These are phyloP conservation scores for Alternaria panax DNA, from an alignment of 2,329 filamentous ascomycete genomes.

Conservation along the genomic window DNA sequence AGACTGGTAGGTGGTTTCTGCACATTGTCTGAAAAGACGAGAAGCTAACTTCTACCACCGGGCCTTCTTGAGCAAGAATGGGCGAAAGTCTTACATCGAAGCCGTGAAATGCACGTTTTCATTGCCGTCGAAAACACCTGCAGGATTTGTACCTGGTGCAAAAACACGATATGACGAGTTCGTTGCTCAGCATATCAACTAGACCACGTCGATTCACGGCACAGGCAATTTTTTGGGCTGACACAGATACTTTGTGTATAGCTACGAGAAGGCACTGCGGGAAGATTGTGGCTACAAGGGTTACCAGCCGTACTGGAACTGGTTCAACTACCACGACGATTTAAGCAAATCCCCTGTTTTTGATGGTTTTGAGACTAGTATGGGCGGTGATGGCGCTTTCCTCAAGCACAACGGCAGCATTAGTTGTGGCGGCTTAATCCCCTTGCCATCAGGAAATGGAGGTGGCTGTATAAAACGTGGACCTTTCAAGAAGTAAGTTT, in stretches of 20 bases:
- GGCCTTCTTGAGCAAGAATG: not conserved
- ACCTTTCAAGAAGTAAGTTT: constrained; percentile 38
- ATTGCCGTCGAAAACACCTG: constrained; percentile 23
- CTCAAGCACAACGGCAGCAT: constrained; percentile 19
- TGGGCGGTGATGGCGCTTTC: constrained; percentile 40
- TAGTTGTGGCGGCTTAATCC: constrained; percentile 18
- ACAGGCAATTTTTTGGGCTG: constrained; percentile 38
- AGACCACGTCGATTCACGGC: constrained; percentile 25
- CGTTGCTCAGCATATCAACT: constrained; percentile 33
- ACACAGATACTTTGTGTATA: constrained; percentile 49
- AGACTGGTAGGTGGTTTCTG: constrained; percentile 19
- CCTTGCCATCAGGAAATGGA: constrained; percentile 24
- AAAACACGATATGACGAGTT: constrained; percentile 39
- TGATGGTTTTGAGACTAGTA: constrained; percentile 43
- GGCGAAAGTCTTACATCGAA: constrained; percentile 28
- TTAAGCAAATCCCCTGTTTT: constrained; percentile 40
- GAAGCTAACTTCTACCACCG: not conserved
- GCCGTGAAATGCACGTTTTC: constrained; percentile 30
- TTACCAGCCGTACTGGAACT: constrained; percentile 59
- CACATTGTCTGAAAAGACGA: not conserved
- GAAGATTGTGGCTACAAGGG: constrained; percentile 50
- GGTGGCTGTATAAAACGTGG: constrained; percentile 35
- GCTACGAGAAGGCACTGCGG: constrained; percentile 48
- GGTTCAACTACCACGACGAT: constrained; percentile 40
- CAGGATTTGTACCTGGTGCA: constrained; percentile 27